phyloP scores from a whole-genome alignment of 2,329 filamentous ascomycete species.

The Pseudocercospora vitis region DNA sequence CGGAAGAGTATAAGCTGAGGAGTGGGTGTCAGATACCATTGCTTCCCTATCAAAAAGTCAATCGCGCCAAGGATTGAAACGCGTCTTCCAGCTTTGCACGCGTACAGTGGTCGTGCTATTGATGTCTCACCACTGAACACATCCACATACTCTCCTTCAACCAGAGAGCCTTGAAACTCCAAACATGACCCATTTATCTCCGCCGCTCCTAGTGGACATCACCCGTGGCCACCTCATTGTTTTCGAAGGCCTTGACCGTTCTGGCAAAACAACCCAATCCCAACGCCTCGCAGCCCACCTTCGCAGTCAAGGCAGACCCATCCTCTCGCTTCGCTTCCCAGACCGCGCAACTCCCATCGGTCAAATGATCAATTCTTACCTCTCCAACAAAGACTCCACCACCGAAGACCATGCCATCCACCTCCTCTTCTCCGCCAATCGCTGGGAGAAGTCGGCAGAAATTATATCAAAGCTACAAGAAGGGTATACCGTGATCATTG shows the following conservation, averaged over 20 bases:
- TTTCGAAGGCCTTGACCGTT: slow-evolving; percentile 84
- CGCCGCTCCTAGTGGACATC: no score
- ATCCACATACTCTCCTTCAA: no score
- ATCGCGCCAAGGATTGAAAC: slow-evolving; percentile 12
- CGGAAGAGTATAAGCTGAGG: no score
- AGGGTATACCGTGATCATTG: slow-evolving; percentile 77
- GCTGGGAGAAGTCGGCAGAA: slow-evolving; percentile 68
- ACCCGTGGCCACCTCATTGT: slow-evolving; percentile 71
- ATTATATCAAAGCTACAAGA: slow-evolving; percentile 52
- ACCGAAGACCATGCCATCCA: slow-evolving; percentile 91
- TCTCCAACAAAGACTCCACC: slow-evolving; percentile 72
- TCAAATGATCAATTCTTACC: slow-evolving; percentile 80
- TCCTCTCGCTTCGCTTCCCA: slow-evolving; percentile 65
- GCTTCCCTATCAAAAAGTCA: slow-evolving; percentile 8
- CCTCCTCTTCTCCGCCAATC: slow-evolving; percentile 84
- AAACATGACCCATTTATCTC: no score
- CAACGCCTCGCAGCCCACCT: slow-evolving; percentile 62
- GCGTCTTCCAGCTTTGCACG: slow-evolving; percentile 4
- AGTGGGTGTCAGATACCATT: no score
- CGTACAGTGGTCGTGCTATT: neutral
- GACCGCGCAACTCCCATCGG: slow-evolving; percentile 83
- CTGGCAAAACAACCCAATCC: slow-evolving; percentile 91
- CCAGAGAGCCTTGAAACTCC: no score
- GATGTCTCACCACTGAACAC: no score
- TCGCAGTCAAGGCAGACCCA: slow-evolving; percentile 50